Conservation (phyloP, 1,139 yeast genomes). For the Kluyveromyces sp. region DNA sequence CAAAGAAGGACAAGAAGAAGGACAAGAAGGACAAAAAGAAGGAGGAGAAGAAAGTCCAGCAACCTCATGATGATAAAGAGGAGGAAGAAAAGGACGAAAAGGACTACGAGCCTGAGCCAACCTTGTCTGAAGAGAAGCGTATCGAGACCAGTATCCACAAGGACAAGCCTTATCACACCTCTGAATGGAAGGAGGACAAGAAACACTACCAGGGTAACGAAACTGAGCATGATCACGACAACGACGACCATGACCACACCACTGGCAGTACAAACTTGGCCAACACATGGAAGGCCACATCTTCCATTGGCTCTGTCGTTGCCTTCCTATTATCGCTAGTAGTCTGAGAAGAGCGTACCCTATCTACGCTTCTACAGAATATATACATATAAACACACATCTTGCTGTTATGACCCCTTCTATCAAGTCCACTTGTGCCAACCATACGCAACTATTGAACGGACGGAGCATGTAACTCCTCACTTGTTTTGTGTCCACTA, state of each 20-base stretch:
- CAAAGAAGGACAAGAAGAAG: background rate
- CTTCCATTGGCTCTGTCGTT: constrained; percentile 3
- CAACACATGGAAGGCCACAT: constrained; percentile 1
- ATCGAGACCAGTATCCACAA: constrained; percentile 2
- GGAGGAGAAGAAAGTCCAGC: background rate
- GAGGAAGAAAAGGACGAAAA: constrained; percentile 2
- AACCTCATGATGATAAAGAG: background rate
- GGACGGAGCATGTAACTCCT: too few relatives aligned
- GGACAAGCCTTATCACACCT: background rate
- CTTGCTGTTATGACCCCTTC: background rate
- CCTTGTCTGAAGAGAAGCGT: constrained; percentile 2
- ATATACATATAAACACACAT: background rate
- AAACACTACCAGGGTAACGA: background rate
- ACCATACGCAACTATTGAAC: too few relatives aligned
- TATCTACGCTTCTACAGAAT: background rate
- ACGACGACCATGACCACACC: background rate
- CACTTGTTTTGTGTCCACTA: background rate
- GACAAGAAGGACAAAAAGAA: constrained; percentile 2
- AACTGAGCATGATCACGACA: background rate
- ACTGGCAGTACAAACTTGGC: background rate
- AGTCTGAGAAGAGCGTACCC: too few relatives aligned
- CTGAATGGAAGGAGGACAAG: background rate
- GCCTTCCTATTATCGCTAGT: constrained; percentile 1
- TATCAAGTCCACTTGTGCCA: too few relatives aligned
- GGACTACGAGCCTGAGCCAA: too few relatives aligned